Conservation (phyloP, 2,329 filamentous ascomycete species). For the Macrophomina phaseolina region DNA sequence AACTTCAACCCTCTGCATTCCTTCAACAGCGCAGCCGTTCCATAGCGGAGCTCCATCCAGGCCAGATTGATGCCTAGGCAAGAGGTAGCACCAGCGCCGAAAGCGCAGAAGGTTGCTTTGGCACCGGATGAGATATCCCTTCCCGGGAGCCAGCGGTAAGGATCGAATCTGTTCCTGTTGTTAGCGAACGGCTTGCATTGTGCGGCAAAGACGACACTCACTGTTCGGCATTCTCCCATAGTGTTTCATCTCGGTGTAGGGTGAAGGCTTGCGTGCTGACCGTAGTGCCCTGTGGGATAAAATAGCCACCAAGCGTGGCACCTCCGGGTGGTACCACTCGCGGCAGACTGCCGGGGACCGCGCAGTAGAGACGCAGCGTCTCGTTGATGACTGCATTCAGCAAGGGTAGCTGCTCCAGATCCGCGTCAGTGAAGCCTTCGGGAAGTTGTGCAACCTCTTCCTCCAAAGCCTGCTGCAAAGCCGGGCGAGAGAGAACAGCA, state of each 20-base stretch:
- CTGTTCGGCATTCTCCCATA: constrained; percentile 32
- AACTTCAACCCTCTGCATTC: constrained; percentile 46
- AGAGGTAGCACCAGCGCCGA: constrained; percentile 71
- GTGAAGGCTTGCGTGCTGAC: constrained; percentile 49
- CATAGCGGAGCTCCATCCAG: constrained; percentile 61
- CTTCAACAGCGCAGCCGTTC: constrained; percentile 58
- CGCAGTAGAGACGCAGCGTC: constrained; percentile 45
- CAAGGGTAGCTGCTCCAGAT: constrained; percentile 39
- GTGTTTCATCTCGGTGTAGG: constrained; percentile 41
- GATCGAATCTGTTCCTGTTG: constrained; percentile 38
- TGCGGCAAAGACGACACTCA: constrained; percentile 14
- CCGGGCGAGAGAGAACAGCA: constrained; percentile 26
- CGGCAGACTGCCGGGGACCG: constrained; percentile 43
- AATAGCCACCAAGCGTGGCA: constrained; percentile 41
- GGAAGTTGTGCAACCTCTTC: constrained; percentile 34
- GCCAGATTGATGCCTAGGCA: constrained; percentile 75
- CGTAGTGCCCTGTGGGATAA: constrained; percentile 42
- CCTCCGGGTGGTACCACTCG: constrained; percentile 44
- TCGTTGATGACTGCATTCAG: constrained; percentile 48
- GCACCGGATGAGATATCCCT: constrained; percentile 36
- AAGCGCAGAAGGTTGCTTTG: constrained; percentile 68
- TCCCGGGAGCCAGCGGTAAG: constrained; percentile 38
- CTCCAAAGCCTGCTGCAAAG: constrained; percentile 35
- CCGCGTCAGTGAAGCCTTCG: constrained; percentile 32
- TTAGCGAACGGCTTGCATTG: too few relatives aligned